These are phyloP conservation scores for Scheffersomyces segobiensis DNA, from an alignment of 1,139 yeast genomes.

Conservation along the genomic window DNA sequence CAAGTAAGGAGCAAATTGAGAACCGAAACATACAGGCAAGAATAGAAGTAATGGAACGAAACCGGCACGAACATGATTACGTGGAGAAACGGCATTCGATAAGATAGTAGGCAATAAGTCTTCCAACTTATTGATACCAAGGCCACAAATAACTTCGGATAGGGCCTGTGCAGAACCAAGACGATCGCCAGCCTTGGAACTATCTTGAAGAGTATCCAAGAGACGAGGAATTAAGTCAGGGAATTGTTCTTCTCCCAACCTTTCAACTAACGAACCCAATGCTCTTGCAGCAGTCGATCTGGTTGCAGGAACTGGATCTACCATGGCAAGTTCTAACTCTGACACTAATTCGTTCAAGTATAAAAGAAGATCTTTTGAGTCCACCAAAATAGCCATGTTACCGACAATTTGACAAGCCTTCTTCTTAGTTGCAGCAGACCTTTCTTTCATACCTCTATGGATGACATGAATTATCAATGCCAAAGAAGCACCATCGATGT, in stretches of 20 bases:
- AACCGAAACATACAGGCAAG: constrained; percentile 92
- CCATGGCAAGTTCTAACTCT: constrained; percentile 92
- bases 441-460: constrained; percentile 91
- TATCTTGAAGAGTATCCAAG: constrained; percentile 75
- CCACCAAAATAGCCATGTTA: constrained; percentile 95
- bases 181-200: constrained; percentile 83
- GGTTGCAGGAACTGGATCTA: constrained; percentile 96
- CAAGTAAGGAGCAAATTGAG: constrained; percentile 88
- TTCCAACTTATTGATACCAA: constrained; percentile 84
- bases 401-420: constrained; percentile 98
- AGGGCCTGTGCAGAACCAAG: constrained; percentile 97
- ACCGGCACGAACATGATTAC: constrained; percentile 82
- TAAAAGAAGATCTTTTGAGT: constrained; percentile 80
- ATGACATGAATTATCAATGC: constrained; percentile 94
- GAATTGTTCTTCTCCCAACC: constrained; percentile 93
- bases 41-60: constrained; percentile 87
- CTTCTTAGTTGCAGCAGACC: constrained; percentile 88
- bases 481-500: constrained; percentile 95
- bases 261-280: constrained; percentile 92
- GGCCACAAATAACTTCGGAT: constrained; percentile 89
- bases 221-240: constrained; percentile 87
- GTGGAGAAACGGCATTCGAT: constrained; percentile 65
- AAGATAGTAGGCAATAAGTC: constrained; percentile 82
- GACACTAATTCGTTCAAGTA: constrained; percentile 74
- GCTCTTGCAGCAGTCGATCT: constrained; percentile 98